phyloP scores from a whole-genome alignment of 345 rosid genomes.

The Physaria fendleri region DNA sequence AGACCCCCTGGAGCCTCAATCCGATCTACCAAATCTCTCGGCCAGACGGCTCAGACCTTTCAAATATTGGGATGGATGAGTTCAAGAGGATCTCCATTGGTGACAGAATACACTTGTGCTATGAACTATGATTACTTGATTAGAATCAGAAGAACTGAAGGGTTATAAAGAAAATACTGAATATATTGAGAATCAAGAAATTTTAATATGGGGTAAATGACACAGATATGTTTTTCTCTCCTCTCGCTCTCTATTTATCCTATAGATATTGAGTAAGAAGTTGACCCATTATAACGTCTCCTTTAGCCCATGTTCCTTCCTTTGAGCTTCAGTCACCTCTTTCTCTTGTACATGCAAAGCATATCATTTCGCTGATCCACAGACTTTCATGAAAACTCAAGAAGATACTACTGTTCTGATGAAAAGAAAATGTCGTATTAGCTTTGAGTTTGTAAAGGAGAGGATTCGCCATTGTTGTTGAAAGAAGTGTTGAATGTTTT shows the following conservation, averaged over 20 bases:
- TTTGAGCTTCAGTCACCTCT: too few relatives aligned
- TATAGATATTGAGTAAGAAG: too few relatives aligned
- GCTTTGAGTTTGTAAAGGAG: slow-evolving; percentile 63
- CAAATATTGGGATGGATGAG: slow-evolving; percentile 90
- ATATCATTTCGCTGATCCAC: background rate
- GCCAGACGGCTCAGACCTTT: slow-evolving; percentile 43
- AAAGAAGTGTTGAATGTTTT: slow-evolving; percentile 80
- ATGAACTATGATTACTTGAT: too few relatives aligned
- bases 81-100: slow-evolving; percentile 54
- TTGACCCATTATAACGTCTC: too few relatives aligned
- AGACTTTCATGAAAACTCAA: slow-evolving; percentile 10
- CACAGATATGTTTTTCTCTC: too few relatives aligned
- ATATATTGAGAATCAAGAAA: too few relatives aligned
- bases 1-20: background rate
- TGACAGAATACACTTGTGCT: slow-evolving; percentile 31
- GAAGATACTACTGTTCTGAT: background rate
- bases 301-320: too few relatives aligned
- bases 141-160: too few relatives aligned
- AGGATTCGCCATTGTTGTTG: slow-evolving; percentile 69
- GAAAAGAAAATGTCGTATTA: slow-evolving; percentile 35
- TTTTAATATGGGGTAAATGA: too few relatives aligned
- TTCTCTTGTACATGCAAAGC: too few relatives aligned
- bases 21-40: background rate
- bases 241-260: too few relatives aligned
- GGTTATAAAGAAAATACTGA: too few relatives aligned